Conservation (phyloP, 768 basidiomycete genomes). For the Lactarius indigo region DNA sequence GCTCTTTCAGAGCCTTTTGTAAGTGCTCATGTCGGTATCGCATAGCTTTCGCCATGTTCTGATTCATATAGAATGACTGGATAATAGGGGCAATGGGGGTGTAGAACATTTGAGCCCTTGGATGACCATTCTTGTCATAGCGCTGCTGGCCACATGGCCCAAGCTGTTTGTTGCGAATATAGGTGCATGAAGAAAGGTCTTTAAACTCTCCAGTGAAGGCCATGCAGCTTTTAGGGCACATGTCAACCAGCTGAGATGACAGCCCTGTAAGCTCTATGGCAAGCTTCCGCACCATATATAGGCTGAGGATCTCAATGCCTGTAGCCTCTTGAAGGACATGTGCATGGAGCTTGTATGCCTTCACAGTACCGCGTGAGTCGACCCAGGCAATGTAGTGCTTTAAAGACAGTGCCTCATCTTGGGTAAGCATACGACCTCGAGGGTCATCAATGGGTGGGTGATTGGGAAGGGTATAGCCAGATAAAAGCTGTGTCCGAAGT, state of each 20-base stretch:
- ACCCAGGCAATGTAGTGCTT: neutral
- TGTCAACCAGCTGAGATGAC: neutral
- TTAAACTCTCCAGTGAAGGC: neutral
- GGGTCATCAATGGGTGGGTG: neutral
- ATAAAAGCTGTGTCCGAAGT: neutral
- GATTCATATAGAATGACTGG: neutral
- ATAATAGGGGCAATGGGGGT: conserved; percentile 8
- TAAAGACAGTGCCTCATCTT: neutral
- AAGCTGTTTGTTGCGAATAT: neutral
- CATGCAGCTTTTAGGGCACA: conserved; percentile 7
- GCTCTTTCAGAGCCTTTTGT: no score
- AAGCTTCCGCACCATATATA: neutral
- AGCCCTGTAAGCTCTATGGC: neutral
- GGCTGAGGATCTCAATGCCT: neutral
- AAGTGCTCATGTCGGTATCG: no score
- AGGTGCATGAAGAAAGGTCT: neutral
- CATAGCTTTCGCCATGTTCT: no score
- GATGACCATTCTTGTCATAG: no score
- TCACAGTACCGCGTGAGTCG: neutral
- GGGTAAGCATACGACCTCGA: neutral
- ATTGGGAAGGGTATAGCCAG: neutral
- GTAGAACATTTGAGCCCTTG: no score
- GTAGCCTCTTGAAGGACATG: neutral
- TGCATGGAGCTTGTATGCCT: neutral
- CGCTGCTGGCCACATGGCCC: neutral